Base-by-base conservation (phyloP, 805 yeast species). In the Candida pseudofarinosa region DNA sequence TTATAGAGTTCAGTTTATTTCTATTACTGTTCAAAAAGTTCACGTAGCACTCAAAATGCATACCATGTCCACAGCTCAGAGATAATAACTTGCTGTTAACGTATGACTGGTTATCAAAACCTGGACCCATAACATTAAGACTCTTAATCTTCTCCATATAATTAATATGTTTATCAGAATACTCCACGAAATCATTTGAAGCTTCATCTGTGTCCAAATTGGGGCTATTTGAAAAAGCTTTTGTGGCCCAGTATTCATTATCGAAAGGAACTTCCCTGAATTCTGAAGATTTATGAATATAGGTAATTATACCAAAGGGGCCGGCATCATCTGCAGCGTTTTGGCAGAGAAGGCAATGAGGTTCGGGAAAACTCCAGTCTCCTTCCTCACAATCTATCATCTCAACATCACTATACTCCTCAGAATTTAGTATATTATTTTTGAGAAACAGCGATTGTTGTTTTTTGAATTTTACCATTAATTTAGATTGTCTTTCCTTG, bases 21-120 rank as follows among this genome's bases (percentile, higher is more conserved):
- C 77, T 67, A 35, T 75, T 71, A n/a, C 82, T 75, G 26, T 71
- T 68, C 54, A 84, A 60, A 54, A 80, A 86, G 44, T 80, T 80
- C 41, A 78, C 62, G 54, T 83, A 84, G 58, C 99, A 91, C 14
- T 77, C 71, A 47, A 77, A 80, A 60, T 91, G 99, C 82, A 91
- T 84, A 1, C 96, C 95, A 63, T 91, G 99, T 1, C 97, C 95
- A 67, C 99, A 91, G 40, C 95, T 83, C 46, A 80, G 76, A 3
- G 83, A 70, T 1, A 85, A 74, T 5, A 76, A 59, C 43, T 72
- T 70, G 37, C 66, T 65, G 33, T 76, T 71, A 33, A 65, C 63
- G 35, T 56, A 57, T 16, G 60, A 60, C 15, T 58, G 61, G 6
- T 51, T 54, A 3, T 81, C 79, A 51, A 84, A 88, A 0, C 91